A percentile compares a stretch with the other conserved stretches of the same genome.
These are phyloP conservation scores for Prunus davidiana DNA, from an alignment of 306 rosid genomes.

Conservation along the genomic window DNA sequence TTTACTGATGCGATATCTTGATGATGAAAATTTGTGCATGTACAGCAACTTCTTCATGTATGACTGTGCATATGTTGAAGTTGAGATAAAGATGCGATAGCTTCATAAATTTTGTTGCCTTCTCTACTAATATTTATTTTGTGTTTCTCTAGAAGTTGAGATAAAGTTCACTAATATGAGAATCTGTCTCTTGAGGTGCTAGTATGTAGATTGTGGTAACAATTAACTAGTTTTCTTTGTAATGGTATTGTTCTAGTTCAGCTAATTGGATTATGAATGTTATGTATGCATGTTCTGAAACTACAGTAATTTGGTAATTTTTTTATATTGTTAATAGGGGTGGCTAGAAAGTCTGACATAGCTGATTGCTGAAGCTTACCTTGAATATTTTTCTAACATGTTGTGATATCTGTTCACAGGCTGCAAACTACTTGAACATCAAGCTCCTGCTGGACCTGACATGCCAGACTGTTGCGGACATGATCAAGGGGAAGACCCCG, in stretches of 20 bases:
- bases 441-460: constrained; percentile 72
- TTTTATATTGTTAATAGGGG: neutral
- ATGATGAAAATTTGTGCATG: neutral
- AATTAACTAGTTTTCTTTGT: neutral
- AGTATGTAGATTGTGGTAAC: neutral
- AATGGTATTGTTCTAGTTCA: neutral
- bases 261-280: neutral
- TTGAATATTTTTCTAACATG: neutral
- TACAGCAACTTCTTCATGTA: neutral
- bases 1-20: neutral
- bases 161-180: neutral
- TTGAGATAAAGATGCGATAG: neutral
- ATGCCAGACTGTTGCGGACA: constrained; percentile 75
- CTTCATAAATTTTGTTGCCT: neutral
- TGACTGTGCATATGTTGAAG: neutral
- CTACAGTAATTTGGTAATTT: neutral
- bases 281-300: neutral
- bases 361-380: neutral
- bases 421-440: constrained; percentile 81
- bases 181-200: neutral
- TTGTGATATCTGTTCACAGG: constrained; percentile 28
- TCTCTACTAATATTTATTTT: neutral
- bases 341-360: no score
- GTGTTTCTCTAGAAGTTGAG: neutral
- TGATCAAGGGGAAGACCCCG: constrained; percentile 80